phyloP scores from a whole-genome alignment of 2,329 filamentous ascomycete genomes.

The Metarhizium robertsii region DNA sequence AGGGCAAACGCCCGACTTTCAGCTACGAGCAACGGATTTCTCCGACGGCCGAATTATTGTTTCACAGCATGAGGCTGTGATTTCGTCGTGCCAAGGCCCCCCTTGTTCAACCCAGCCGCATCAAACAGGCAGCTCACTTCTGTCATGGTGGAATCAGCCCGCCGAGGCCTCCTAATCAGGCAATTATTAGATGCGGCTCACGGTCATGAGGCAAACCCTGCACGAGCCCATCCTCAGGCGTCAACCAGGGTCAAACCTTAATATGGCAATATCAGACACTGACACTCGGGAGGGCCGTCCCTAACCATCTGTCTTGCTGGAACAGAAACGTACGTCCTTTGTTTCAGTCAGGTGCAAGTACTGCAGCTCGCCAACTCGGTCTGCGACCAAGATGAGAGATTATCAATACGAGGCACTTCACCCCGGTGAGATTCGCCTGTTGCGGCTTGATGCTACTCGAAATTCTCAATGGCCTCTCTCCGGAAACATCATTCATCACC shows the following conservation, averaged over 20 bases:
- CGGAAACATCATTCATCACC: slow-evolving; percentile 5
- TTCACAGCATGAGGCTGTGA: not conserved
- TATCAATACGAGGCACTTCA: slow-evolving; percentile 3
- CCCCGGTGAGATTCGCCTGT: slow-evolving; percentile 6
- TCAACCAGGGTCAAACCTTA: not conserved
- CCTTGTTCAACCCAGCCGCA: not conserved
- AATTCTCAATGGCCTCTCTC: not conserved
- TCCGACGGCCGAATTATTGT: not conserved
- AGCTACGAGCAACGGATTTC: not conserved
- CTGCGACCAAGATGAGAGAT: not conserved
- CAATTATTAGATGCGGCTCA: not conserved
- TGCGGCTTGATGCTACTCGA: slow-evolving; percentile 3
- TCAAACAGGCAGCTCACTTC: not conserved
- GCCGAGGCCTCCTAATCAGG: not conserved
- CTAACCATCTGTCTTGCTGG: not conserved
- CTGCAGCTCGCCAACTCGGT: not conserved
- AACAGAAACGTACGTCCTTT: not conserved
- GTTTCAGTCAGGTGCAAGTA: not conserved
- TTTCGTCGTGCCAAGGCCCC: not conserved
- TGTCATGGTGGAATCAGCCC: not conserved
- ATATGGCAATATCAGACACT: not conserved
- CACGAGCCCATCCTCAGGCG: not conserved
- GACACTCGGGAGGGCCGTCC: too few species aligned
- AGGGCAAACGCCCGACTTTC: not conserved
- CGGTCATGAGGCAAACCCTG: not conserved